Conservation (phyloP, 805 yeast genomes). For the Starmerella apicola region DNA sequence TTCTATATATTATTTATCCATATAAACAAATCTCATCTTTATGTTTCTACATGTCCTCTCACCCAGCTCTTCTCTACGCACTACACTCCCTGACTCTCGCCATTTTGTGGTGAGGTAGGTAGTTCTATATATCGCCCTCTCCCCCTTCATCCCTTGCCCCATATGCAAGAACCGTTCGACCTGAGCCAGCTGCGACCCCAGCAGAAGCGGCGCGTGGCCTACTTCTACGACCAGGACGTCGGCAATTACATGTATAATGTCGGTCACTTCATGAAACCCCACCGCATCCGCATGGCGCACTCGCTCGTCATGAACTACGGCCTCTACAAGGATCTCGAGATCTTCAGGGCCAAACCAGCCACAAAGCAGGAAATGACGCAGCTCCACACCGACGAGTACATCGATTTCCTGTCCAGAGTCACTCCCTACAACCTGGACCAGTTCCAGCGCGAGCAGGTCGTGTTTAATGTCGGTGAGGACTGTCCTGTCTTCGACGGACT, state of each 20-base stretch:
- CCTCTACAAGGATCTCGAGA: slow-evolving; percentile 90
- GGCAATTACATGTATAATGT: slow-evolving; percentile 98
- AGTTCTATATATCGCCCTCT: too few species aligned
- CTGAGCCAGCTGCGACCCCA: slow-evolving; percentile 44
- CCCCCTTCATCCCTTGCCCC: too few species aligned
- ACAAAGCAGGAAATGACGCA: slow-evolving; percentile 97
- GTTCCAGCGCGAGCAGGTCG: slow-evolving; percentile 76
- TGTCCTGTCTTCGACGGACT: slow-evolving; percentile 93
- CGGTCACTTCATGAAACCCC: slow-evolving; percentile 99
- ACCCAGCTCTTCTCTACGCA: too few species aligned
- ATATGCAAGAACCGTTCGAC: slow-evolving; percentile 43
- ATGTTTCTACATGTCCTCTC: too few species aligned
- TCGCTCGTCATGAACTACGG: slow-evolving; percentile 95
- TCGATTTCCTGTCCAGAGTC: slow-evolving; percentile 80
- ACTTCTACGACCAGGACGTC: slow-evolving; percentile 79
- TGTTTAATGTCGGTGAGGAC: slow-evolving; percentile 94
- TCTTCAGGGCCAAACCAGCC: slow-evolving; percentile 93
- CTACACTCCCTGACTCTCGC: too few species aligned
- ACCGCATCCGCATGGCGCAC: slow-evolving; percentile 97
- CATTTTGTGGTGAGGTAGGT: too few species aligned
- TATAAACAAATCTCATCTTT: too few species aligned
- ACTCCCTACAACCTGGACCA: slow-evolving; percentile 84
- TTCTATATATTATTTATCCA: too few species aligned
- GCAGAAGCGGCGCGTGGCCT: slow-evolving; percentile 54
- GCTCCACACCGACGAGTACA: slow-evolving; percentile 94